Evolutionary conservation across 768 basidiomycete species (phyloP), one percentile per base, ranked within the genome.

Genomic region (Trametes cubensis): DNA sequence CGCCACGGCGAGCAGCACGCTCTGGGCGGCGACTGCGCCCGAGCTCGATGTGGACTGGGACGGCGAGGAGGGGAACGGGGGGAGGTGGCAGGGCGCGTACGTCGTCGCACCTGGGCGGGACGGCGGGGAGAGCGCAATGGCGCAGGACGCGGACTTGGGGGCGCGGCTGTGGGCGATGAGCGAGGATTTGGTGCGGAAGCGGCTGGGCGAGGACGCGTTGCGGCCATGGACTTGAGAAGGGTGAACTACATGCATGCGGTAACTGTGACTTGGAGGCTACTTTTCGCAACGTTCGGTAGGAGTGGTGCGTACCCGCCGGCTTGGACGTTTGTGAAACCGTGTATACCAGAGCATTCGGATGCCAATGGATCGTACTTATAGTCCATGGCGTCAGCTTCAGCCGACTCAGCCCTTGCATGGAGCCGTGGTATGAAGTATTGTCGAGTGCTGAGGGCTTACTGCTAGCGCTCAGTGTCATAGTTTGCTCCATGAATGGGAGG

Each of bases 11-110:
- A 47, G 64, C 21, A 69, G 70, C 58, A 69, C 72, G 30, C 67
- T 75, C 38, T 76, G 71, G 70, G 70, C 74, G 8, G 74, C 73
- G 30, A 75, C 74, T 23, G 66, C 66, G 49, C 64, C 64, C 17
- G 72, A 70, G 34, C 50, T 73, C 15, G 71, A 71, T 30, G 50
- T 47, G 30, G 55, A 69, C 45, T 55, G 50, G 41, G 58, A 17
- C 25, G 34, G 34, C 6, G 34, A 10, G 34, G 34, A 34, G 6
- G 34, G 34, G 34, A 11, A 34, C 2, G 34, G 34, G 10, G 34
- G 34, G 34, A 5, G 55, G 21, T 73, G 66, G 62, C 66, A 73
- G 56, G 72, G 71, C 11, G 60, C 58, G 51, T 71, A 74, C 62
- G 69, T 73, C 55, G 68, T 64, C 18, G 66, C 69, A 28, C 71